phyloP scores from a whole-genome alignment of 192 early-diverging fungal genomes.

The Funneliformis mosseae region DNA sequence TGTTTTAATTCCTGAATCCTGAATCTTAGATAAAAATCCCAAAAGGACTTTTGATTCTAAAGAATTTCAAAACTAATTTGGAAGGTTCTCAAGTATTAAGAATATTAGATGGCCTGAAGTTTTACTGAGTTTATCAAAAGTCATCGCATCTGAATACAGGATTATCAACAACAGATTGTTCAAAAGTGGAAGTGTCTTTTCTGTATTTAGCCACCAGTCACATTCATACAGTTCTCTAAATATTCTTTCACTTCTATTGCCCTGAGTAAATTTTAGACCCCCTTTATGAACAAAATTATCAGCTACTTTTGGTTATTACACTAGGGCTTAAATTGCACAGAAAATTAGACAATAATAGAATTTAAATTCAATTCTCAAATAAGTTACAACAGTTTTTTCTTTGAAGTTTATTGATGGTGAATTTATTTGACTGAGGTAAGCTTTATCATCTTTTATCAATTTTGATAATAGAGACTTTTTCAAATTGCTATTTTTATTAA shows the following conservation, averaged over 20 bases:
- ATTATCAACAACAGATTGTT: background rate
- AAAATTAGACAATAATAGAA: background rate
- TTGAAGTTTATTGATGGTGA: too few relatives aligned
- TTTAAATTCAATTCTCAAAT: background rate
- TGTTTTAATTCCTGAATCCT: background rate
- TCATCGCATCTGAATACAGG: background rate
- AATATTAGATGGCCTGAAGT: background rate
- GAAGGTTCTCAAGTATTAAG: background rate
- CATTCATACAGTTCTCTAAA: background rate
- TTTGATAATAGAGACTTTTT: background rate
- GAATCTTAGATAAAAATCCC: background rate
- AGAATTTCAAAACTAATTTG: background rate
- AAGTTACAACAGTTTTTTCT: background rate
- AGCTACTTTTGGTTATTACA: too few relatives aligned
- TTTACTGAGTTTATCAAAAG: background rate
- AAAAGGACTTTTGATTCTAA: background rate
- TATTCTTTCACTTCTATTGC: background rate
- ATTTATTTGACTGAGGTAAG: background rate
- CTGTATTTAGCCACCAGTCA: background rate
- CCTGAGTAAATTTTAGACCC: background rate
- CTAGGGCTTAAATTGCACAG: too few relatives aligned
- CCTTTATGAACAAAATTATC: background rate
- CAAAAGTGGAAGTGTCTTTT: background rate
- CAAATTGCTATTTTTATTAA: background rate
- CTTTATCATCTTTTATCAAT: background rate